phyloP scores from a whole-genome alignment of 768 basidiomycete genomes.

The Naganishia vaughanmartiniae region DNA sequence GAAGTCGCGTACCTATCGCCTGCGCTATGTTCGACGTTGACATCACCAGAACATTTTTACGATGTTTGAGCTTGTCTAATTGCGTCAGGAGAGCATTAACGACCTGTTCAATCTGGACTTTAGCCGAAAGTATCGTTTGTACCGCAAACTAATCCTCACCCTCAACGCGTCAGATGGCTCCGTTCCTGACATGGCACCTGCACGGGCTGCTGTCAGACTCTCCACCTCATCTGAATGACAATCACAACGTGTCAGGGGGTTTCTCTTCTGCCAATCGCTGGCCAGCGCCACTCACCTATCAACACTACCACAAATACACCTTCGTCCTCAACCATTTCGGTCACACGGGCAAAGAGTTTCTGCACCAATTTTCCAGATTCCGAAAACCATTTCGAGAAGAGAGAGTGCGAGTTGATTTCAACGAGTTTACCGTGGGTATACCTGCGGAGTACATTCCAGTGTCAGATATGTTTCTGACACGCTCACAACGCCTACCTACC shows the following conservation, averaged over 20 bases:
- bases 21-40: slow-evolving; percentile 92
- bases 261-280: not conserved
- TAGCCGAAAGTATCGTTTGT: not conserved
- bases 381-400: slow-evolving; percentile 98
- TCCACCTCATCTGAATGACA: slow-evolving; percentile 80
- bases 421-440: slow-evolving; percentile 83
- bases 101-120: slow-evolving; percentile 60
- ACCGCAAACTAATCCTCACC: slow-evolving; percentile 55
- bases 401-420: slow-evolving; percentile 96
- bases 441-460: slow-evolving; percentile 53
- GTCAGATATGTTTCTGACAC: not conserved
- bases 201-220: slow-evolving; percentile 87
- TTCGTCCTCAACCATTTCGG: slow-evolving; percentile 87
- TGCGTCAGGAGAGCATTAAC: slow-evolving; percentile 97
- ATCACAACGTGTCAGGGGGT: not conserved
- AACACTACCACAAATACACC: slow-evolving; percentile 87
- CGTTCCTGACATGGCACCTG: slow-evolving; percentile 88
- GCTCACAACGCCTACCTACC: slow-evolving; percentile 56
- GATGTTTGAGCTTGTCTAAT: slow-evolving; percentile 87
- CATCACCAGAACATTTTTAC: slow-evolving; percentile 92
- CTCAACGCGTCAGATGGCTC: slow-evolving; percentile 93
- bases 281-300: slow-evolving; percentile 64
- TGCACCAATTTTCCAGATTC: slow-evolving; percentile 98
- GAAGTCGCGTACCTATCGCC: slow-evolving; percentile 70
- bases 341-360: slow-evolving; percentile 76